Base-by-base conservation (phyloP, 164 flowering plant species). In the Paratinospora sagittata region DNA sequence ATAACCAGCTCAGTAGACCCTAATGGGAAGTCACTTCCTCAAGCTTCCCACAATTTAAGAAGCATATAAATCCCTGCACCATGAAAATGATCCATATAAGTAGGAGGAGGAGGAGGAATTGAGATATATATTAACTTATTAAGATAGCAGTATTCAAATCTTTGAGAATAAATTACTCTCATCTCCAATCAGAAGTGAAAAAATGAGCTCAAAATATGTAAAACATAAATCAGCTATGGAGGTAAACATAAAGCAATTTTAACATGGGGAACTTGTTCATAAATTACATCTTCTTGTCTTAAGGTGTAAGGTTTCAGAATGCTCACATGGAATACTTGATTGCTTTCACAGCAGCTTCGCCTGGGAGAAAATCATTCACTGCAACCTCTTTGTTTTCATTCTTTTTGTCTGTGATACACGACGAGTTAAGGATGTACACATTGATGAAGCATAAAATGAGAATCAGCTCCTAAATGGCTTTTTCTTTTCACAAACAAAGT, bases 331-430 rank as follows among this genome's bases (percentile, higher is more conserved):
- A 93, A 74, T 90, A 84, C 75, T 86, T 74, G 79, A 91, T 91
- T 41, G 98, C 97, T 16, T 84, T 79, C n/a, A 85, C 26, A 26
- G 96, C 96, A 63, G 85, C 72, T 69, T 84, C 89, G 30, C 92
- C 82, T 57, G 96, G 98, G 73, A 93, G 83, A 63, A 91, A 93
- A 78, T 93, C 97, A 24, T 93, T 86, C 63, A 93, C 97, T 43
- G 80, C 85, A 70, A 91, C 97, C 70, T 75, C 73, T 81, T 91
- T 93, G 87, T 93, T 91, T 87, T 93, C 97, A 27, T 93, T 93
- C 90, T 93, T 93, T 72, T 93, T 90, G 78, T 93, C 98, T 79
- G 47, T 74, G 26, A 55, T 75, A 75, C 63, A 49, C 19, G n/a
- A 39, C 6, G 34, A 80, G 80, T 78, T 30, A 85, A 82, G 83